phyloP scores from a whole-genome alignment of 2,329 filamentous ascomycete genomes.

The Tolypocladium album region DNA sequence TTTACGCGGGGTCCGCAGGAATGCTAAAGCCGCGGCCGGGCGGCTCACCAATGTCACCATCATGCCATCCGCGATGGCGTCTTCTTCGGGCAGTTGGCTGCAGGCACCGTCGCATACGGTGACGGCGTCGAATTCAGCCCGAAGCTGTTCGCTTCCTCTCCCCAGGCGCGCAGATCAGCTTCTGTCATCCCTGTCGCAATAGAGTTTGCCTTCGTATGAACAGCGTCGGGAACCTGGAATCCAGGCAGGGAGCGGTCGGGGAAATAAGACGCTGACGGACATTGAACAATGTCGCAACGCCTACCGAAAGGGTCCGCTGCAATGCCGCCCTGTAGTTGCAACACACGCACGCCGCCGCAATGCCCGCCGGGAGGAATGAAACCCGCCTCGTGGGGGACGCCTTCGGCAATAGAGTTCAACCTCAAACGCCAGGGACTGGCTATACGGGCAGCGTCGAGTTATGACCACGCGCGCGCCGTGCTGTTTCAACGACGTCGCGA shows the following conservation, averaged over 20 bases:
- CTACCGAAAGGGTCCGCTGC: not conserved
- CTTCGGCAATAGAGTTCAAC: not conserved
- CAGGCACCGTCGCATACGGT: not conserved
- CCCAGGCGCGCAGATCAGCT: not conserved
- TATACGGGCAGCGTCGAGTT: not conserved
- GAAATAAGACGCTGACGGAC: not conserved
- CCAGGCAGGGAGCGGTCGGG: not conserved
- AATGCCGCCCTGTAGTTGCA: too few species aligned
- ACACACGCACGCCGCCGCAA: too few species aligned
- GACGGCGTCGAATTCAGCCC: not conserved
- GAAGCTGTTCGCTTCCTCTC: not conserved
- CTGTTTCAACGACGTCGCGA: not conserved
- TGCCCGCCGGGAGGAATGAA: too few species aligned
- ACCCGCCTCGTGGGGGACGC: too few species aligned
- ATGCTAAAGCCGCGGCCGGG: not conserved
- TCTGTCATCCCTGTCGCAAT: not conserved
- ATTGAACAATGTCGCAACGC: not conserved
- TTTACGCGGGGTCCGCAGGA: not conserved
- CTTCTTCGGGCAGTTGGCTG: not conserved
- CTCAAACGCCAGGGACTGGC: not conserved
- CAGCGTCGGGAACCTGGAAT: not conserved
- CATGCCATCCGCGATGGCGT: not conserved
- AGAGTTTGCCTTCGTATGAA: not conserved
- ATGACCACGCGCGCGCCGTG: not conserved
- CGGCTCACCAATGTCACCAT: not conserved